These are phyloP conservation scores for Auricularia sp. DNA, from an alignment of 768 basidiomycete species.

Conservation along the genomic window DNA sequence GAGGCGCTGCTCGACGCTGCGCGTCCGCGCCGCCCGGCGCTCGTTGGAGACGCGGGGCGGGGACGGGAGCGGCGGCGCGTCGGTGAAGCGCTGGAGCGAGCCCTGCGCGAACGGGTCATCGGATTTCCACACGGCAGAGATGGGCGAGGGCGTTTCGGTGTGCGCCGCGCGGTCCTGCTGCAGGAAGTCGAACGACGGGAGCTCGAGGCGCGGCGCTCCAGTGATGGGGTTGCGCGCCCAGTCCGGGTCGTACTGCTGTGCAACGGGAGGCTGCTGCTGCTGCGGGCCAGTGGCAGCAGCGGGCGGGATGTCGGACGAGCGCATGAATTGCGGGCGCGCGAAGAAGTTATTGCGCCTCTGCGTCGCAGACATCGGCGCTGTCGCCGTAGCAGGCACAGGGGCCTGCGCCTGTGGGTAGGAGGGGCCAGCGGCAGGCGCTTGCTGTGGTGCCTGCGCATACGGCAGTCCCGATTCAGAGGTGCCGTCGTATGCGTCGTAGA, in stretches of 20 bases:
- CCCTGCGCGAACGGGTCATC: background rate
- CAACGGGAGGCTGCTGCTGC: background rate
- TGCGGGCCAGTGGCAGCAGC: background rate
- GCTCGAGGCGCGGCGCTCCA: background rate
- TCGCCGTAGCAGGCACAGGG: background rate
- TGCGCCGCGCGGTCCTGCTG: background rate
- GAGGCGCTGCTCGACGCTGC: slow-evolving; percentile 1
- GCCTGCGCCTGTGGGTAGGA: background rate
- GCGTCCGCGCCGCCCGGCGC: background rate
- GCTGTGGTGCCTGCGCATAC: background rate
- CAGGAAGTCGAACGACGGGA: background rate
- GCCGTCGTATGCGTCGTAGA: background rate
- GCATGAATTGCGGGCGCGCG: background rate
- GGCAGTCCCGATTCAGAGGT: background rate
- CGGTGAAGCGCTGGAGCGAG: background rate
- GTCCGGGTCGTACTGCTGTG: background rate
- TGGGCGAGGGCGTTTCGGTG: background rate
- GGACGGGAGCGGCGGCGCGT: background rate
- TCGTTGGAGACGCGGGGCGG: background rate
- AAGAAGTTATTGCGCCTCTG: background rate
- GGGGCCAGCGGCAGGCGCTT: too few relatives aligned
- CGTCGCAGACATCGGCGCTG: background rate
- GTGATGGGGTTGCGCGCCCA: background rate
- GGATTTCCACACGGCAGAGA: background rate
- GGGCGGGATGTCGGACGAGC: background rate